phyloP scores from a whole-genome alignment of 768 basidiomycete genomes.

The Amanita fuliginea region DNA sequence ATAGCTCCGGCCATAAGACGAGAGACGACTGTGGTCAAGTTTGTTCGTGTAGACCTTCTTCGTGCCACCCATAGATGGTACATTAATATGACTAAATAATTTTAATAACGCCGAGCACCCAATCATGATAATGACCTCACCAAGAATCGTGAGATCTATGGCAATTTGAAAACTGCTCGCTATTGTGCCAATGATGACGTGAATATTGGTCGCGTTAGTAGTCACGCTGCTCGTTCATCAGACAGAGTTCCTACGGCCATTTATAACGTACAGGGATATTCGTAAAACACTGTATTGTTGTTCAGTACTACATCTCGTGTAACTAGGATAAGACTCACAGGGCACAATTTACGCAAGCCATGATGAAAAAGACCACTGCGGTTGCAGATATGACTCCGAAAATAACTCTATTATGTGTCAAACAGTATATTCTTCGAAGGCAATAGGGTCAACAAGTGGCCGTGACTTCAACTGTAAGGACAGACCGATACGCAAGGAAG shows the following conservation, averaged over 20 bases:
- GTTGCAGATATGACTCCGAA: background rate
- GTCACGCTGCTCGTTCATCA: no score
- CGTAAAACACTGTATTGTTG: no score
- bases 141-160: no score
- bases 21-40: conserved; percentile 1
- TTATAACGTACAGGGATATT: no score
- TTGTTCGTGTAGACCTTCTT: background rate
- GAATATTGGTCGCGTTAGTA: no score
- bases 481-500: conserved; percentile 3
- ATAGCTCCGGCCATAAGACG: conserved; percentile 8
- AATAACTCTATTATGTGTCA: background rate
- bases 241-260: no score
- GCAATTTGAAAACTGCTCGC: no score
- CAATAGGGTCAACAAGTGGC: background rate
- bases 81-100: background rate
- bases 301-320: background rate
- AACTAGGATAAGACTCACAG: background rate
- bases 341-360: background rate
- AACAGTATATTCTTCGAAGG: background rate
- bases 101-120: no score
- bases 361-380: background rate
- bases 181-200: no score
- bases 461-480: background rate
- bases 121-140: no score
- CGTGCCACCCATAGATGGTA: conserved; percentile 1